Percentiles rank a stretch among this genome's conserved stretches.
Conservation (phyloP, 2,329 filamentous ascomycete species). For the Colletotrichum graminicola region DNA sequence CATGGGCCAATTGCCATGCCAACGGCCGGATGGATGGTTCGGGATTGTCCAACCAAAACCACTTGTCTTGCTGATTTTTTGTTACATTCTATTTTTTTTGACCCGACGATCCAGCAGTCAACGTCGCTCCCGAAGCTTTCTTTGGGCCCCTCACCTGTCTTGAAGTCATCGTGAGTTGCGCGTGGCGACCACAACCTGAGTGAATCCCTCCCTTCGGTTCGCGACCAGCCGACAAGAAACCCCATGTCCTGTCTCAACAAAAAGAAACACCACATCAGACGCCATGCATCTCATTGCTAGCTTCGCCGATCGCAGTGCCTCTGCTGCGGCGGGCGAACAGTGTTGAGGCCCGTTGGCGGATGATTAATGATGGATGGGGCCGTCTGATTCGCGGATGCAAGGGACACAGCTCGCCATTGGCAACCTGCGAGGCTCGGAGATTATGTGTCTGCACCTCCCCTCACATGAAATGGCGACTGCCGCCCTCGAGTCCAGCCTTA, state of each 20-base stretch:
- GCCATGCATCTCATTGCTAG: slow-evolving; percentile 36
- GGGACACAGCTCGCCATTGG: slow-evolving; percentile 23
- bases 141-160: slow-evolving; percentile 1
- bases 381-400: slow-evolving; percentile 34
- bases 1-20: slow-evolving; percentile 32
- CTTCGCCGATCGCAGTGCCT: slow-evolving; percentile 29
- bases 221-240: slow-evolving; percentile 32
- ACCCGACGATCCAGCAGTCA: slow-evolving; percentile 5
- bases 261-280: slow-evolving; percentile 9
- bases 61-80: background rate
- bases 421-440: slow-evolving; percentile 31
- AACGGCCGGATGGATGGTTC: slow-evolving; percentile 26
- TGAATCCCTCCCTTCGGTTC: slow-evolving; percentile 19
- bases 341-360: slow-evolving; percentile 13
- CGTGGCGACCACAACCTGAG: slow-evolving; percentile 13
- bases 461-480: slow-evolving; percentile 31
- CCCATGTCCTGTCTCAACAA: slow-evolving; percentile 34
- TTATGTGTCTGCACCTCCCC: slow-evolving; percentile 35
- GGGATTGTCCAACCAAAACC: background rate
- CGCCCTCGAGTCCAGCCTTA: slow-evolving; percentile 37
- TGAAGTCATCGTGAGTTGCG: slow-evolving; percentile 28
- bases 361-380: slow-evolving; percentile 21
- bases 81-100: background rate
- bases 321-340: slow-evolving; percentile 15
- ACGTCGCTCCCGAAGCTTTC: background rate